Evolutionary conservation across 129 eudicot genomes (phyloP), one percentile per base, ranked within the genome.

Genomic region (Chrysanthemum lavandulifolium): DNA sequence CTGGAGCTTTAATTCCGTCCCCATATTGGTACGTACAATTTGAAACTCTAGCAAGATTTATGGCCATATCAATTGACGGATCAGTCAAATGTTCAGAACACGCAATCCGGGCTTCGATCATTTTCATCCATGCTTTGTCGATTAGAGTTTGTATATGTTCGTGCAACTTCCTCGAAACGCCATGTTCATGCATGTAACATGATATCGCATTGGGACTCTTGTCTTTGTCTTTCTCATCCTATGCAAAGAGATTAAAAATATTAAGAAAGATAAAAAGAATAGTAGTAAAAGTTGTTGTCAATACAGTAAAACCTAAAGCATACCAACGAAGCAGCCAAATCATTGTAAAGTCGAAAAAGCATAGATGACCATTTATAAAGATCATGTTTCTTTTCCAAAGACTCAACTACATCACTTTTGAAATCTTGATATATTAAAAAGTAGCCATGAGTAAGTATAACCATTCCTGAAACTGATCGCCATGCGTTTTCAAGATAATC

Each of bases 401-500:
- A 14, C 15, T 48, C 45, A 3, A 54, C 11, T n/a, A 60, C 51
- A 54, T 79, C 68, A 19, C 70, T 53, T 3, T 69, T 74, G 16
- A 69, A 33, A 4, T 47, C 73, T 78, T 73, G 61, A 19, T 58
- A 21, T 25, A 33, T 50, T n/a, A 65, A 67, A 27, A 56, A 69
- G 63, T 65, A 72, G 50, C 81, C 81, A 69, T 68, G 82, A 4
- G 71, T 73, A 52, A 77, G 76, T 67, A 73, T 48, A 53, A 82
- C 82, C 36, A 73, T 52, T 27, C 86, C 80, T 0, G 61, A 56
- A 45, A 50, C 47, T 2, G 79, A 75, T 25, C 33, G 79, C 79
- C 79, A 76, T 10, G 76, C 80, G 23, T 80, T 80, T n/a, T 80
- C 80, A 6, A 80, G 52, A 68, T 74, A 80, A 12, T 29, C 79